phyloP scores from a whole-genome alignment of 805 yeast genomes.

The Candida ficus region DNA sequence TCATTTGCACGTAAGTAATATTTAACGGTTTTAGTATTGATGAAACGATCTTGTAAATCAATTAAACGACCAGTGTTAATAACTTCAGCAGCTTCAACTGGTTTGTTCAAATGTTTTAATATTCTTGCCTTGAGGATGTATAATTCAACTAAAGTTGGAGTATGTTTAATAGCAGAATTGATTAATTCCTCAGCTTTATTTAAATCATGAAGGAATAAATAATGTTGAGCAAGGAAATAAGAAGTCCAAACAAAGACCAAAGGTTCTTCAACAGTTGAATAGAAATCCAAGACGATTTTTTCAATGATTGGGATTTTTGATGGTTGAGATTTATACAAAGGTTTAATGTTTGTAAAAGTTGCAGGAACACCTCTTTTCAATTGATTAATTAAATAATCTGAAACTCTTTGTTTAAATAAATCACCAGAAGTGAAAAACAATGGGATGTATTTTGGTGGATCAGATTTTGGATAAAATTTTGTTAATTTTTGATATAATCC shows the following conservation, averaged over 20 bases:
- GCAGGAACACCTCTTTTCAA: slow-evolving; percentile 85
- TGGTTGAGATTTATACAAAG: slow-evolving; percentile 51
- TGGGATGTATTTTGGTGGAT: slow-evolving; percentile 75
- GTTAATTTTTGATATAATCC: slow-evolving; percentile 62
- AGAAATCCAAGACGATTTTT: slow-evolving; percentile 47
- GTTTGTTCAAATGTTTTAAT: slow-evolving; percentile 63
- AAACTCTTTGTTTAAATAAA: slow-evolving; percentile 41
- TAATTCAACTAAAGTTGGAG: slow-evolving; percentile 83
- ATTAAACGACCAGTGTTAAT: slow-evolving; percentile 68
- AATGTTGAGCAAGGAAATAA: slow-evolving; percentile 77
- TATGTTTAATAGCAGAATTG: slow-evolving; percentile 59
- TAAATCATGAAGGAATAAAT: slow-evolving; percentile 49
- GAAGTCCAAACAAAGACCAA: slow-evolving; percentile 55
- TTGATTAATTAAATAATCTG: slow-evolving; percentile 52
- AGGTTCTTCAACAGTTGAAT: slow-evolving; percentile 25
- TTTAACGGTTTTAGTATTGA: slow-evolving; percentile 83
- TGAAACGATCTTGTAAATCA: slow-evolving; percentile 87
- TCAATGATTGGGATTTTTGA: slow-evolving; percentile 37
- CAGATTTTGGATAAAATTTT: slow-evolving; percentile 74
- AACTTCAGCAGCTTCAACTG: slow-evolving; percentile 53
- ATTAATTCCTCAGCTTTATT: slow-evolving; percentile 50
- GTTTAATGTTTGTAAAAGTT: slow-evolving; percentile 79
- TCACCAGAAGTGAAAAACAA: slow-evolving; percentile 62
- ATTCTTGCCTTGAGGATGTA: slow-evolving; percentile 78
- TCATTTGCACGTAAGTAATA: slow-evolving; percentile 74